Percentiles rank a stretch among this genome's conserved stretches.
Conservation (phyloP, 2,329 filamentous ascomycete genomes). For the Penicillium verrucosum region DNA sequence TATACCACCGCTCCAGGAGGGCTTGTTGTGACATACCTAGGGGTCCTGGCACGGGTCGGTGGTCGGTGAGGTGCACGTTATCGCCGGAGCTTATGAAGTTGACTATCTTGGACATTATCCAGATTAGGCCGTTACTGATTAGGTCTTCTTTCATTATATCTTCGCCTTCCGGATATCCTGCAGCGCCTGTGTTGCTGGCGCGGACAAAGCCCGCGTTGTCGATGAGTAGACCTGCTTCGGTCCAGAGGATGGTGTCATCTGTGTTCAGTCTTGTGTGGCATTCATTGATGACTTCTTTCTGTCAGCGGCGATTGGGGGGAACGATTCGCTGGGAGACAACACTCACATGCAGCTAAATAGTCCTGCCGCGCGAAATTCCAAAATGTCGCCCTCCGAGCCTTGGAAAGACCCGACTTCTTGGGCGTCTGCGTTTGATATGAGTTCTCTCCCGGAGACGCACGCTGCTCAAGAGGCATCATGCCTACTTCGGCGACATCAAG, state of each 20-base stretch:
- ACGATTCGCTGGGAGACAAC: background rate
- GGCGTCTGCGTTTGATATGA: slow-evolving; percentile 27
- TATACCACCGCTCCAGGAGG: slow-evolving; percentile 50
- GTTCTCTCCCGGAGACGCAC: slow-evolving; percentile 43
- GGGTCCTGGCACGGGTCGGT: slow-evolving; percentile 26
- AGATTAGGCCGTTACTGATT: slow-evolving; percentile 62
- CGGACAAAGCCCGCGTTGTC: slow-evolving; percentile 52
- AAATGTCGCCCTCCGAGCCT: slow-evolving; percentile 58
- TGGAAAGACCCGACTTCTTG: slow-evolving; percentile 47
- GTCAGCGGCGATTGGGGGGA: background rate
- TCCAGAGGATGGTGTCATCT: slow-evolving; percentile 62
- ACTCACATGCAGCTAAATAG: slow-evolving; percentile 60
- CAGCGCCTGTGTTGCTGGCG: slow-evolving; percentile 39
- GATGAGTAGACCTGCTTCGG: slow-evolving; percentile 59
- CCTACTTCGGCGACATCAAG: slow-evolving; percentile 49
- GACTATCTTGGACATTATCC: slow-evolving; percentile 64
- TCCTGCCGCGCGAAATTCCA: slow-evolving; percentile 68
- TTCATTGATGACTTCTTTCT: slow-evolving; percentile 52
- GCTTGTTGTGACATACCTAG: slow-evolving; percentile 38
- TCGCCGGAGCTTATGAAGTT: slow-evolving; percentile 62
- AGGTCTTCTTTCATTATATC: slow-evolving; percentile 59
- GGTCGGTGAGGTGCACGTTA: slow-evolving; percentile 38
- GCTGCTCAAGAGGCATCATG: slow-evolving; percentile 40
- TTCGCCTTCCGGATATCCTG: slow-evolving; percentile 36
- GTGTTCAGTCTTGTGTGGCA: slow-evolving; percentile 60